Base-by-base conservation (phyloP, 805 yeast species). In the Blastobotrys chiropterorum region DNA sequence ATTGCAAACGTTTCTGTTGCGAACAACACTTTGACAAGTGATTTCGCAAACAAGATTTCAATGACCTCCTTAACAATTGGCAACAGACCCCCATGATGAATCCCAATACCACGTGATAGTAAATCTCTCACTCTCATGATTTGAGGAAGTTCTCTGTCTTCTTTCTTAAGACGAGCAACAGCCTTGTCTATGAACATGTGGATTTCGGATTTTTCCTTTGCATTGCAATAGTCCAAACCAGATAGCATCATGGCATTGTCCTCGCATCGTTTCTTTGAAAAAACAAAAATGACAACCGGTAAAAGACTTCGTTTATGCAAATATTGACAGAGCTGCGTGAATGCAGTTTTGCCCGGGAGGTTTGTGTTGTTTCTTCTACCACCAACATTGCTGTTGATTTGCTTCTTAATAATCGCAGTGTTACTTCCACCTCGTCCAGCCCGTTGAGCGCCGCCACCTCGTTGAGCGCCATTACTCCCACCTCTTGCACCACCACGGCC, bases 1-100 rank as follows among this genome's bases (percentile, higher is more conserved):
- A 94, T 94, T 4, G 99, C 98, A 75, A 94, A 92, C 0, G 99
- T 94, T 68, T 94, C 99, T 0, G 99, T 94, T 0, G 99, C 98
- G 72, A 94, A 94, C 49, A 94, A 72, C 1, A 92, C 94, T 67
- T 90, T 90, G 44, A 94, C 86, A 48, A 92, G 74, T 0, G 95
- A 83, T 59, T 81, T 84, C 0, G 97, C 83, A 71, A 94, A 94
- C 46, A 94, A 70, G 51, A 94, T 90, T 68, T 94, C 99, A 57
- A 90, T 90, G 45, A 89, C 81, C 64, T 90, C 98, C 62, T 90
- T 90, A 22, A 90, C 95, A 40, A 90, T 90, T 0, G 98, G 98
- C 52, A 90, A 70, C 53, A 90, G 70, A 0, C 98, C 98, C 64
- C 96, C 95, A 68, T 90, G 97, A 65, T 90, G 98, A 1, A 90